Conservation (phyloP, 2,329 filamentous ascomycete genomes). For the Apiospora aurea region DNA sequence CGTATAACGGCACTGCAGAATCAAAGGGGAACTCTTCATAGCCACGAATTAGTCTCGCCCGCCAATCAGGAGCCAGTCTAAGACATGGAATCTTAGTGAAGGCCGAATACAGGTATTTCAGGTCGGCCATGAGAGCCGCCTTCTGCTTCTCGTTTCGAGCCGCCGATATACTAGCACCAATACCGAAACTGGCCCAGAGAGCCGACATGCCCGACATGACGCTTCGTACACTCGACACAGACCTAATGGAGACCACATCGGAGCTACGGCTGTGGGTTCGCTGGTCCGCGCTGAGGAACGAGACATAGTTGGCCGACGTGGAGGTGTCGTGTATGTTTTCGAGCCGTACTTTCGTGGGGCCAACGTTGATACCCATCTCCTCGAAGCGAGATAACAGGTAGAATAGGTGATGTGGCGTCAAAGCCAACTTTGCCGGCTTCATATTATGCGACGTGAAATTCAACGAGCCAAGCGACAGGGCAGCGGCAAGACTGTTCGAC, state of each 20-base stretch:
- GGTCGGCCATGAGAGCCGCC: slow-evolving; percentile 80
- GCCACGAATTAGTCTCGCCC: slow-evolving; percentile 85
- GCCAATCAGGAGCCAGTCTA: slow-evolving; percentile 89
- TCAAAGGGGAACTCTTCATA: slow-evolving; percentile 99
- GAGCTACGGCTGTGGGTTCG: slow-evolving; percentile 79
- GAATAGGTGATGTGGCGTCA: slow-evolving; percentile 96
- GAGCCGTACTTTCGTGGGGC: slow-evolving; percentile 93
- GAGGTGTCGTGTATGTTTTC: slow-evolving; percentile 93
- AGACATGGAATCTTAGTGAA: slow-evolving; percentile 98
- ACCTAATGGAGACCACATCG: slow-evolving; percentile 91
- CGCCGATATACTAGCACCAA: slow-evolving; percentile 79
- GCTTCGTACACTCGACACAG: slow-evolving; percentile 94
- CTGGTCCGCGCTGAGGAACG: slow-evolving; percentile 86
- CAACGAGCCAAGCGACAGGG: slow-evolving; percentile 84
- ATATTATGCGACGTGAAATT: slow-evolving; percentile 84
- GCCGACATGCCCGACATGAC: slow-evolving; percentile 97
- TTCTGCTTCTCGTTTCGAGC: slow-evolving; percentile 91
- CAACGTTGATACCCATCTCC: slow-evolving; percentile 87
- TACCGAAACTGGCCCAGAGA: slow-evolving; percentile 87
- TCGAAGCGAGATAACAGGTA: slow-evolving; percentile 96
- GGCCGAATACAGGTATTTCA: slow-evolving; percentile 96
- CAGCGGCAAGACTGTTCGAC: slow-evolving; percentile 78
- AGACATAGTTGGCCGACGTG: slow-evolving; percentile 91
- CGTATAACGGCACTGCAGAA: slow-evolving; percentile 93
- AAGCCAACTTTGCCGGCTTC: slow-evolving; percentile 88